A percentile compares a stretch with the other conserved stretches of the same genome.
These are phyloP conservation scores for Leucocoprinus sp. DNA, from an alignment of 768 basidiomycete species.

Conservation along the genomic window DNA sequence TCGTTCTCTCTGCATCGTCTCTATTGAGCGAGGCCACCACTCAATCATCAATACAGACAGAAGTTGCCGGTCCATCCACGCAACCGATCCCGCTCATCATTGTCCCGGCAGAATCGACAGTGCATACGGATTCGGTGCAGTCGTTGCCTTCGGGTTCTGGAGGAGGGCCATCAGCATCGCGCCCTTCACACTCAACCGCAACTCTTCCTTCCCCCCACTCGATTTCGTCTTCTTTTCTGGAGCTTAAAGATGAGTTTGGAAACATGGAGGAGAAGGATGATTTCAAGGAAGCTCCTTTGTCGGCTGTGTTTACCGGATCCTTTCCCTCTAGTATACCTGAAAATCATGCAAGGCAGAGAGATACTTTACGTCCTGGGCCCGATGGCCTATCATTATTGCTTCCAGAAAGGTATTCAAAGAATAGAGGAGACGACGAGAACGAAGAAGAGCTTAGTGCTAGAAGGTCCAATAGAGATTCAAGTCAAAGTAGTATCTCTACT, in stretches of 20 bases:
- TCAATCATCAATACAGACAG: background rate
- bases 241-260: conserved; percentile 18
- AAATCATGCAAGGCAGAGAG: conserved; percentile 16
- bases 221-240: conserved; percentile 14
- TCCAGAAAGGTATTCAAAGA: conserved; percentile 5
- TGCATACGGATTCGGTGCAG: background rate
- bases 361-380: conserved; percentile 13
- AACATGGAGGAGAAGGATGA: conserved; percentile 14
- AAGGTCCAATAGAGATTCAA: conserved; percentile 33
- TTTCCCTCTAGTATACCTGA: conserved; percentile 21
- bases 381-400: conserved; percentile 3
- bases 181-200: background rate
- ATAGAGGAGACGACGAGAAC: conserved; percentile 9
- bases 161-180: conserved; percentile 3
- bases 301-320: conserved; percentile 18
- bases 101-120: background rate
- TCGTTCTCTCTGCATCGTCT: conserved; percentile 7
- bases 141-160: conserved; percentile 1
- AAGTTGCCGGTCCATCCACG: background rate
- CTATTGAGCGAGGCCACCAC: background rate
- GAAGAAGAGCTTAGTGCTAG: conserved; percentile 13
- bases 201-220: background rate
- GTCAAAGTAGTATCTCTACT: conserved; percentile 37
- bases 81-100: background rate
- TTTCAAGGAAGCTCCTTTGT: conserved; percentile 13